Conservation (phyloP, 495 filamentous ascomycete genomes). For the Tuber indicum region DNA sequence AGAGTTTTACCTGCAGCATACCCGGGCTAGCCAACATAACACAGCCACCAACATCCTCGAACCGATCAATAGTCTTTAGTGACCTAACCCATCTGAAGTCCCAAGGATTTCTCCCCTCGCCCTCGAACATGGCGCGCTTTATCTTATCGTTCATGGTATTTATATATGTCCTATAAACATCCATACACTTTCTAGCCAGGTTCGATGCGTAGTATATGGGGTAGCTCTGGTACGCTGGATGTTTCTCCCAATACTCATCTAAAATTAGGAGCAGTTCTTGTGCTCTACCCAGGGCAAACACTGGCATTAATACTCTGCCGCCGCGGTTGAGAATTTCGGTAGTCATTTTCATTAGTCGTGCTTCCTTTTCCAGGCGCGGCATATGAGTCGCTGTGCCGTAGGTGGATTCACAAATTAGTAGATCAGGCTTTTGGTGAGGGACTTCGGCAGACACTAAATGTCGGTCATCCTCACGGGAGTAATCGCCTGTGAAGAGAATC, state of each 20-base stretch:
- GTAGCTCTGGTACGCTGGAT: conserved; percentile 74
- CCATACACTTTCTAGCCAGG: conserved; percentile 91
- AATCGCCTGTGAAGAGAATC: conserved; percentile 95
- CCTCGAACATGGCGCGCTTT: conserved; percentile 79
- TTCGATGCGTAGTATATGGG: conserved; percentile 97
- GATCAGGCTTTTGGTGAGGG: conserved; percentile 79
- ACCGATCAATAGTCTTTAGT: conserved; percentile 84
- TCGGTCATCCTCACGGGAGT: conserved; percentile 86
- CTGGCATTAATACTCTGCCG: conserved; percentile 86
- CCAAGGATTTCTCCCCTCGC: conserved; percentile 81
- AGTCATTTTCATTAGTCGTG: conserved; percentile 87
- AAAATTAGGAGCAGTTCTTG: conserved; percentile 91
- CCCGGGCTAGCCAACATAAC: conserved; percentile 96
- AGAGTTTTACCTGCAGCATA: conserved; percentile 59
- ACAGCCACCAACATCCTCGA: conserved; percentile 91
- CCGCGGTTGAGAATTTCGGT: conserved; percentile 83
- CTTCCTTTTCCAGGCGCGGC: conserved; percentile 81
- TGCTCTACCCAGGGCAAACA: conserved; percentile 87
- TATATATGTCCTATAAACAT: conserved; percentile 96
- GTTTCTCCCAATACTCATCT: conserved; percentile 91
- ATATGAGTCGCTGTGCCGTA: conserved; percentile 90
- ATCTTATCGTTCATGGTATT: conserved; percentile 99
- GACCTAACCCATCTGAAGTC: conserved; percentile 88
- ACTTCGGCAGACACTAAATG: conserved; percentile 90
- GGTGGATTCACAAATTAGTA: conserved; percentile 94